phyloP scores from a whole-genome alignment of 2,329 filamentous ascomycete species.

The Penicillium sp. region DNA sequence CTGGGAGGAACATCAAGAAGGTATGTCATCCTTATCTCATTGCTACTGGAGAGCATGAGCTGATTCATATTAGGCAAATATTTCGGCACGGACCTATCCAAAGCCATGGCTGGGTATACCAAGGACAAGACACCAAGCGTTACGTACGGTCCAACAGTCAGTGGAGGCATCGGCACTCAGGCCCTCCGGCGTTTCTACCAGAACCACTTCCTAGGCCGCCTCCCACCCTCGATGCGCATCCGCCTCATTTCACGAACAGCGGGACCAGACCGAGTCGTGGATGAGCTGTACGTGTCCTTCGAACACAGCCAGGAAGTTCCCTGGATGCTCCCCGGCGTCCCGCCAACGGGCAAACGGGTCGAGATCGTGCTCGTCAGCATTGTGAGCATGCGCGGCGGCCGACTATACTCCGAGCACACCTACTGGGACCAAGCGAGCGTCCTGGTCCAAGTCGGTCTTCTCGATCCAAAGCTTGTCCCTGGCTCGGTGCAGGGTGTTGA shows the following conservation, averaged over 20 bases:
- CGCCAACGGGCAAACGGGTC: conserved; percentile 56
- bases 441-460: conserved; percentile 56
- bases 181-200: conserved; percentile 53
- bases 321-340: conserved; percentile 60
- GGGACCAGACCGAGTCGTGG: conserved; percentile 59
- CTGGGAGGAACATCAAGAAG: conserved; percentile 39
- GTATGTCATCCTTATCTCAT: conserved; percentile 11
- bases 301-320: conserved; percentile 56
- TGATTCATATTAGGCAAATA: conserved; percentile 28
- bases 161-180: conserved; percentile 42
- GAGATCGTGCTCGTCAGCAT: conserved; percentile 59
- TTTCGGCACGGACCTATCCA: conserved; percentile 31
- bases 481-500: conserved; percentile 42
- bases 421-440: conserved; percentile 65
- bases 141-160: conserved; percentile 38
- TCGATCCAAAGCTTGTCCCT: conserved; percentile 57
- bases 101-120: conserved; percentile 33
- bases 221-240: conserved; percentile 52
- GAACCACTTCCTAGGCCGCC: conserved; percentile 54
- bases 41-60: not conserved
- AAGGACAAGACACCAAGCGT: conserved; percentile 29
- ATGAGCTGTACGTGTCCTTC: conserved; percentile 59
- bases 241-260: conserved; percentile 58
- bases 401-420: conserved; percentile 56
- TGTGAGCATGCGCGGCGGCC: conserved; percentile 54